Conservation (phyloP, 179 eudicot species). For the Actinidia arguta region DNA sequence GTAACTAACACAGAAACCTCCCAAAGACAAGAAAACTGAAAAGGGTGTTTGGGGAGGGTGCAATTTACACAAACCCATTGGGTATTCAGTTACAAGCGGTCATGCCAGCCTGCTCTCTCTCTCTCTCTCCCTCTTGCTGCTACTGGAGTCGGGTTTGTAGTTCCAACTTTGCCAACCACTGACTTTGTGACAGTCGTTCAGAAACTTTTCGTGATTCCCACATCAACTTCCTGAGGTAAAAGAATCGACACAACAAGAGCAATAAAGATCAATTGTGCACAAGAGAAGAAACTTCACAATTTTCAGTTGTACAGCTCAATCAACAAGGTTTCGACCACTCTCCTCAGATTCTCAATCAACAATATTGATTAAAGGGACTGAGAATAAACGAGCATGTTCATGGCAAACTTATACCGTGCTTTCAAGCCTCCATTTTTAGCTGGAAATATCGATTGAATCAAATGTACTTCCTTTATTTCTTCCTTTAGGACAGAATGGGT, state of each 20-base stretch:
- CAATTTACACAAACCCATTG: slow-evolving; percentile 5
- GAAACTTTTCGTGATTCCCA: background rate
- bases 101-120: background rate
- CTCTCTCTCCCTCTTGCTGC: background rate
- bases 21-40: background rate
- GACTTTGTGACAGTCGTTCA: too few species aligned
- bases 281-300: background rate
- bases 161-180: background rate
- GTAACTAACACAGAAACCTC: slow-evolving; percentile 8
- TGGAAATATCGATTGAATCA: too few species aligned
- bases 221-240: slow-evolving; percentile 26
- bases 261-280: background rate
- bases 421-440: too few species aligned
- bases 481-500: too few species aligned
- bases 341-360: too few species aligned
- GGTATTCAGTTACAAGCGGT: background rate
- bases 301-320: background rate
- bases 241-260: slow-evolving; percentile 2
- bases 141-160: too few species aligned
- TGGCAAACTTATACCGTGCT: too few species aligned
- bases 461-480: too few species aligned
- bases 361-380: too few species aligned
- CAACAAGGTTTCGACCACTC: background rate
- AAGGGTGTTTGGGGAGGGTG: background rate
- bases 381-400: too few species aligned